These are phyloP conservation scores for Thamnidium elegans DNA, from an alignment of 192 early-diverging fungal species.

Conservation along the genomic window DNA sequence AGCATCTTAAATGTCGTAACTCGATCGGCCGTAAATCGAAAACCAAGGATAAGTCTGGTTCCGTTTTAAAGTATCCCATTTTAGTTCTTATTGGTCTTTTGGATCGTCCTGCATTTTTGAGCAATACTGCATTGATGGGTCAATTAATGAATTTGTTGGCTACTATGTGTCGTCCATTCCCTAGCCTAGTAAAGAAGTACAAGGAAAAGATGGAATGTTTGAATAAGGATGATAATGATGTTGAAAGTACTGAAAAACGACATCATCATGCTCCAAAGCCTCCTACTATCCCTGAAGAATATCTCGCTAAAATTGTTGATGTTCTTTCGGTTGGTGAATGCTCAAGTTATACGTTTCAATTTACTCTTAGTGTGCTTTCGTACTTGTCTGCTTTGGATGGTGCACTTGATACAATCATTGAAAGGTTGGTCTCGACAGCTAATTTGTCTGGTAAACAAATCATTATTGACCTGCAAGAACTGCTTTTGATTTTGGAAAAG, in stretches of 20 bases:
- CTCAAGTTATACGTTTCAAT: constrained; percentile 91
- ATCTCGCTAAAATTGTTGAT: constrained; percentile 78
- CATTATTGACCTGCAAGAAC: constrained; percentile 63
- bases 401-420: constrained; percentile 67
- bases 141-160: constrained; percentile 83
- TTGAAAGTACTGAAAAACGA: neutral
- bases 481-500: constrained; percentile 55
- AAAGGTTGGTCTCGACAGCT: constrained; percentile 69
- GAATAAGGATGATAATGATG: constrained; percentile 8
- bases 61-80: constrained; percentile 60
- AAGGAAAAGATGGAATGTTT: constrained; percentile 41
- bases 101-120: constrained; percentile 76
- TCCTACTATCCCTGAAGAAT: constrained; percentile 76
- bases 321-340: constrained; percentile 86
- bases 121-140: constrained; percentile 81
- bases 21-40: constrained; percentile 49
- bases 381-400: constrained; percentile 71
- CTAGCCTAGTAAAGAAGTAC: constrained; percentile 54
- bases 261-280: constrained; percentile 49
- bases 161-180: constrained; percentile 72
- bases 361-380: constrained; percentile 84
- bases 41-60: constrained; percentile 50
- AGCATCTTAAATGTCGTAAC: constrained; percentile 51
- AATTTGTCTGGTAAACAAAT: constrained; percentile 66
- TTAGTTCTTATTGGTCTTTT: constrained; percentile 81